Base-by-base conservation (phyloP, 176 grass and related monocot genomes). In the Aegilops bicornis region DNA sequence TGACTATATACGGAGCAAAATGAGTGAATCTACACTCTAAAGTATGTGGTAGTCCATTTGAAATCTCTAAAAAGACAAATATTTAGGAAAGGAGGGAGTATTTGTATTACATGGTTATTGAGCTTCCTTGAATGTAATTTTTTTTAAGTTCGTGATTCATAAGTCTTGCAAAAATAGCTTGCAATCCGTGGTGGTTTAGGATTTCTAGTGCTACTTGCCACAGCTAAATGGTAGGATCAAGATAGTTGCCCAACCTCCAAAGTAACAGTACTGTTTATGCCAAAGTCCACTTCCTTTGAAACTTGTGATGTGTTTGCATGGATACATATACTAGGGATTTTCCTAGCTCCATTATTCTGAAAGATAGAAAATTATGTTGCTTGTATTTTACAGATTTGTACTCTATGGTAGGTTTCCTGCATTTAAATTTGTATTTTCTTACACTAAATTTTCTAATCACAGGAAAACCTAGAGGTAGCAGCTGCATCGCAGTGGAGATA, bases 401-500 rank as follows among this genome's bases (percentile, higher is more conserved):
- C 61, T 89, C 31, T 66, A 73, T 83, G 31, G 31, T 81, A 31
- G 29, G 12, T 67, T 79, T 86, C 10, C 0, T 0, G 58, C 65
- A 58, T 77, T 35, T 40, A 37, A 16, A 37, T 64, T 83, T 83
- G 10, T 67, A 15, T 74, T 84, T 82, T 11, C 68, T 89, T 42
- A 82, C 59, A 4, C 50, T 33, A 54, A 79, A 47, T 35, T 67
- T 52, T 48, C 10, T 92, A 75, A 79, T 82, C 82, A 89, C 84
- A 98, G 96, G 90, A 88, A 92, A 65, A 24, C 76, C 88, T 67
- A 94, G 69, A 64, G 85, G 56, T 17, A 74, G 79, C 64, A 85
- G 77, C 76, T 94, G 90, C 76, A 86, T 96, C 78, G 93, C 96
- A 59, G 93, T 98, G 69, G 96, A 98, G 89, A 96, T 98, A 92